Base-by-base conservation (phyloP, 345 rosid species). In the Boechera stricta region DNA sequence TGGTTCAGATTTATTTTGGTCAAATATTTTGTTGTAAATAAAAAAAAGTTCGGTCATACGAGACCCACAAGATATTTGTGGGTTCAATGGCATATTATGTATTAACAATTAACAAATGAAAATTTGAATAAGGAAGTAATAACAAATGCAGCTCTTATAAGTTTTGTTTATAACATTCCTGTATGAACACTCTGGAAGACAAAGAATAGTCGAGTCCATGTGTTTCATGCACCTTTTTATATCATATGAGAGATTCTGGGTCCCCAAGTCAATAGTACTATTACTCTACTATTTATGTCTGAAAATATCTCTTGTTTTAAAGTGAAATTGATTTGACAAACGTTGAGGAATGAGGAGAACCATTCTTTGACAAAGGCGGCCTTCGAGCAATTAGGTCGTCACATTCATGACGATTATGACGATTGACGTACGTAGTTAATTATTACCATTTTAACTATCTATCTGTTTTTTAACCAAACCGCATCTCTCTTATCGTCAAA, bases 171-270 rank as follows among this genome's bases (percentile, higher is more conserved):
- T 54, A 26, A 56, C 15, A 75, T 67, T 57, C 24, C 31, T 35
- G 29, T n/a, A 39, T 18, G 68, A 59, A 39, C 35, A 68, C 41
- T 60, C 55, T 29, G 41, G 51, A 59, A 53, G 62, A 62, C 53
- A 59, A 61, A 49, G 53, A 32, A 74, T 24, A 44, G 65, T 65
- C 5, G 18, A 29, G 45, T 38, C 68, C 75, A 76, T 51, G 69
- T 76, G 79, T 76, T 41, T 69, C 69, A 60, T 52, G 74, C 69
- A 51, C 18, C 55, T 48, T 56, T 56, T 64, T 45, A 1, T 48
- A 64, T 44, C 51, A 26, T 66, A 29, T 29, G 16, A 39, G 48
- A 58, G 58, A 58, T 75, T 67, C 26, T 52, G 26, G 52, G 39
- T 75, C 74, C 74, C 69, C 79, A 60, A 48, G 48, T 26, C 55